Evolutionary conservation across 108 stramenopile genomes (phyloP).

Genomic region (Pinguiococcus pyrenoidosus): DNA sequence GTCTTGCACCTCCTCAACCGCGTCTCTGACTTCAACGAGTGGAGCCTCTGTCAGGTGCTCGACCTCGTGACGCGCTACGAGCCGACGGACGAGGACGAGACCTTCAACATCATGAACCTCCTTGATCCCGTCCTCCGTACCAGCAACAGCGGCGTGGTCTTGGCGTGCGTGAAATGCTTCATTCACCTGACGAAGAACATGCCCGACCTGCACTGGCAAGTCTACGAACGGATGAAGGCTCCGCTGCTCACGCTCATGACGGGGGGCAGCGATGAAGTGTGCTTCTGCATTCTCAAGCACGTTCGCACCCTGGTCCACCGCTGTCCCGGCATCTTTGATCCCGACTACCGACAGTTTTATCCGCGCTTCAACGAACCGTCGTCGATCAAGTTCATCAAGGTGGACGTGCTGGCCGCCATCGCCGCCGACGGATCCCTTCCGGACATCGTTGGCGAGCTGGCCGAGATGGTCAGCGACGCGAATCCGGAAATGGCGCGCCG

Average conservation of each 20-base stretch:
- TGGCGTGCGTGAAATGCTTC: constrained; percentile 88
- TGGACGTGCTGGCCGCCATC: constrained; percentile 66
- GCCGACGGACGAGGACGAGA: constrained; percentile 41
- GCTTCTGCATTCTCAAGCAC: constrained; percentile 79
- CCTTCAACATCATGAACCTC: constrained; percentile 93
- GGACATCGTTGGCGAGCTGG: constrained; percentile 85
- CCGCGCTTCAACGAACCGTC: constrained; percentile 78
- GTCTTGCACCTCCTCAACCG: constrained; percentile 89
- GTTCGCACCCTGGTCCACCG: constrained; percentile 68
- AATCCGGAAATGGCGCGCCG: constrained; percentile 61
- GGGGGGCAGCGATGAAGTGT: constrained; percentile 56
- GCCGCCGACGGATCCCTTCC: constrained; percentile 72
- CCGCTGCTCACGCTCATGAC: constrained; percentile 88
- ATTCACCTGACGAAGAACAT: constrained; percentile 45
- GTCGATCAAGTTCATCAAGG: constrained; percentile 83
- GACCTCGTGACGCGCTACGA: constrained; percentile 64
- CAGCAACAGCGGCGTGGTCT: constrained; percentile 74
- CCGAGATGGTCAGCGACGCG: constrained; percentile 70
- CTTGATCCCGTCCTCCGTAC: constrained; percentile 90
- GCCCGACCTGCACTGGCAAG: constrained; percentile 65
- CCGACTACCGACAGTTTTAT: constrained; percentile 94
- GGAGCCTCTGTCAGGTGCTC: constrained; percentile 79
- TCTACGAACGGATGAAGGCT: constrained; percentile 75
- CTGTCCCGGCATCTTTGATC: constrained; percentile 84
- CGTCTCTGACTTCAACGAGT: constrained; percentile 92